Conservation (phyloP, 202 grass and related monocot species). For the Panicum virgatum region DNA sequence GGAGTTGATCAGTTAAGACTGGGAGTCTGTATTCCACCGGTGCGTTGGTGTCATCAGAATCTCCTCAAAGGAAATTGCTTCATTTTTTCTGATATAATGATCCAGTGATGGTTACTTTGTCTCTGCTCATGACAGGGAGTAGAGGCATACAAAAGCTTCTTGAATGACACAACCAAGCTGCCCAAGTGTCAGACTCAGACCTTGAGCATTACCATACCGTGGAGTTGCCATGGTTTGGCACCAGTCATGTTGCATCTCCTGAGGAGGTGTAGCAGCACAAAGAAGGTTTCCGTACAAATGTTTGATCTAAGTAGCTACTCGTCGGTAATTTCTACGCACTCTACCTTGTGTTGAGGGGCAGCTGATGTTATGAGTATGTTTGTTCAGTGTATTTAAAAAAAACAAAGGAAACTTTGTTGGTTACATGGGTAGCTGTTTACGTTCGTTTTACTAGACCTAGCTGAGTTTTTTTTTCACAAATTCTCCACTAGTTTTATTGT, state of each 20-base stretch:
- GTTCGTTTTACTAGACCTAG: too few species aligned
- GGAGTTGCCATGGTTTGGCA: neutral
- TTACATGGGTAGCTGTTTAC: too few species aligned
- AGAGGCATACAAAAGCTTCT: neutral
- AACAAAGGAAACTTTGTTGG: too few species aligned
- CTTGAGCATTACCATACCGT: accelerated
- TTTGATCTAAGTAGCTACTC: too few species aligned
- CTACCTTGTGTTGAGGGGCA: too few species aligned
- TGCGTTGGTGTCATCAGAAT: neutral
- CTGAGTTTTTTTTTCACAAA: too few species aligned
- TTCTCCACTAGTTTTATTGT: too few species aligned
- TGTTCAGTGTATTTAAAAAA: too few species aligned
- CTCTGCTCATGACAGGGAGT: neutral
- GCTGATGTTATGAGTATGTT: too few species aligned
- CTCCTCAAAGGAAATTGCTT: neutral
- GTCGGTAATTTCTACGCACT: neutral
- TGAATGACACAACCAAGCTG: neutral
- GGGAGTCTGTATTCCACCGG: neutral
- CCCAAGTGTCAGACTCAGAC: neutral
- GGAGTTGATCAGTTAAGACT: neutral
- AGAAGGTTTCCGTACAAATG: neutral
- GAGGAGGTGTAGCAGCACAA: neutral
- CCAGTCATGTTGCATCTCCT: slow-evolving; percentile 6
- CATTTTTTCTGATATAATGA: neutral
- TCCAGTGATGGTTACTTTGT: neutral